Conservation (phyloP, 2,329 filamentous ascomycete genomes). For the Didymella sp. region DNA sequence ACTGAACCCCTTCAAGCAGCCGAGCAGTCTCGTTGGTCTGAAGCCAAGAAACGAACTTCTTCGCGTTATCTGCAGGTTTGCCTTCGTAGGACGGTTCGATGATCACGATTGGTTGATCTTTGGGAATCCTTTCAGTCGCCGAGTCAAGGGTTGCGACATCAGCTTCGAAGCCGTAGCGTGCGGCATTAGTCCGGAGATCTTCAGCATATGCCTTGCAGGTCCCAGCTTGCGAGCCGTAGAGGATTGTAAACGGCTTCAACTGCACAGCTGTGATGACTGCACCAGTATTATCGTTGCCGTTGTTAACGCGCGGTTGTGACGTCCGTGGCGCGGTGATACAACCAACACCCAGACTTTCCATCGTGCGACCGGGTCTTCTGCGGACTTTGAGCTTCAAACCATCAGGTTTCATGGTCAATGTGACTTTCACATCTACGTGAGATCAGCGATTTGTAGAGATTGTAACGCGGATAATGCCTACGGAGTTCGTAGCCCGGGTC, state of each 20-base stretch:
- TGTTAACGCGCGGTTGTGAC: neutral
- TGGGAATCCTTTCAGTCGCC: constrained; percentile 66
- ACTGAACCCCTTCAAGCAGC: constrained; percentile 58
- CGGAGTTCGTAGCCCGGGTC: neutral
- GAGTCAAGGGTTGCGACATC: constrained; percentile 63
- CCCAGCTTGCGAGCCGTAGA: constrained; percentile 77
- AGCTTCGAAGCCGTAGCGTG: constrained; percentile 60
- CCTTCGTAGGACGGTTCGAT: constrained; percentile 78
- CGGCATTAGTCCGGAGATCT: constrained; percentile 66
- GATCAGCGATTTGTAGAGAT: too few relatives aligned
- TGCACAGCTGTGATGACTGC: neutral
- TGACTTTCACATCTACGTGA: neutral
- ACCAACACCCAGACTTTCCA: neutral
- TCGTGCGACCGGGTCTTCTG: neutral
- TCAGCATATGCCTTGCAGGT: constrained; percentile 76
- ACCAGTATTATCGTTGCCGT: neutral
- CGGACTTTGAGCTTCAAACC: neutral
- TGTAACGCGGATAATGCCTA: neutral
- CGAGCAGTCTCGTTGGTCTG: constrained; percentile 54
- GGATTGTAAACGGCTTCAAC: constrained; percentile 64
- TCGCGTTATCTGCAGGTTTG: constrained; percentile 74
- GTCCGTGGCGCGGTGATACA: too few relatives aligned
- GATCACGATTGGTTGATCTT: constrained; percentile 67
- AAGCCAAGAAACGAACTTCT: constrained; percentile 72
- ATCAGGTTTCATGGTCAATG: neutral